phyloP scores from a whole-genome alignment of 805 yeast species.

The Teunomyces aglyptinius region DNA sequence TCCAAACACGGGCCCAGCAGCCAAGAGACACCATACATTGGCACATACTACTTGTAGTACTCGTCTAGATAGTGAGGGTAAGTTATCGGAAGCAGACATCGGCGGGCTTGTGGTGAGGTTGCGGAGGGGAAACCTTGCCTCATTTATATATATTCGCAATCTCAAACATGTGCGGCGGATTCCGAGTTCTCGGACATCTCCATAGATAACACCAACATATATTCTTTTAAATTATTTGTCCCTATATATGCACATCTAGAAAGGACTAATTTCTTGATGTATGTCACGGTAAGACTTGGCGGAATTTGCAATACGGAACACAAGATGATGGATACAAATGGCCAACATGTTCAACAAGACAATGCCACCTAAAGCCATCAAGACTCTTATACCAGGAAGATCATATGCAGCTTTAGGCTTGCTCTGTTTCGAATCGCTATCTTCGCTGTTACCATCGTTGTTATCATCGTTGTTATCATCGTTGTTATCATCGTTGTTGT shows the following conservation, averaged over 20 bases:
- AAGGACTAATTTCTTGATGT: conserved; percentile 3
- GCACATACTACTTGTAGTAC: conserved; percentile 47
- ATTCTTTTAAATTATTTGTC: not conserved
- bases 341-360: conserved; percentile 35
- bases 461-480: not conserved
- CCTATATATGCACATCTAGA: not conserved
- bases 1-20: conserved; percentile 60
- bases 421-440: not conserved
- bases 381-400: conserved; percentile 29
- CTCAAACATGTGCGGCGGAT: not conserved
- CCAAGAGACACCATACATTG: conserved; percentile 51
- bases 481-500: not conserved
- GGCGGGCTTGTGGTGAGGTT: not conserved
- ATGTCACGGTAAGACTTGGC: conserved; percentile 2
- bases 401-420: conserved; percentile 11
- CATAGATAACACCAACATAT: not conserved
- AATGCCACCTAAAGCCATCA: conserved; percentile 34
- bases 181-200: not conserved
- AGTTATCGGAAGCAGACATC: not conserved
- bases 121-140: not conserved
- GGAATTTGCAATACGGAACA: conserved; percentile 5
- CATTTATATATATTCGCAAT: not conserved
- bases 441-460: not conserved
- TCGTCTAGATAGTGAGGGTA: conserved; percentile 10
- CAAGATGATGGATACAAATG: conserved; percentile 39